phyloP scores from a whole-genome alignment of 495 filamentous ascomycete species.

The Talaromyces liani region DNA sequence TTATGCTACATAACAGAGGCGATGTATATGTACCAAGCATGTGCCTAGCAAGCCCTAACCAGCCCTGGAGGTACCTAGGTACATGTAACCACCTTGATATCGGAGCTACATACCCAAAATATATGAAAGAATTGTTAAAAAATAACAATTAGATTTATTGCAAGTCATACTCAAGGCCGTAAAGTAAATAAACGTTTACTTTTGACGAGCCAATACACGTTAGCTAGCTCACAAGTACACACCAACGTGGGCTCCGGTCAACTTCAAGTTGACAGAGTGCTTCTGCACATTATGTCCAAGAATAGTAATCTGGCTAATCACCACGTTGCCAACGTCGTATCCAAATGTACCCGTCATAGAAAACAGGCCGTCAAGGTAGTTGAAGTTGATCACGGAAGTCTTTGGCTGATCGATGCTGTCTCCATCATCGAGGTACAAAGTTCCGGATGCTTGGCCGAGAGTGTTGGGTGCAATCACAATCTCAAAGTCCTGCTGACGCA shows the following conservation, averaged over 20 bases:
- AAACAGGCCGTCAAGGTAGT: constrained; percentile 43
- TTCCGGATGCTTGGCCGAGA: constrained; percentile 40
- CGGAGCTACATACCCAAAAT: neutral
- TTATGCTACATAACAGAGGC: too few relatives aligned
- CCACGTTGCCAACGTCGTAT: constrained; percentile 33
- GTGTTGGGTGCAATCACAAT: constrained; percentile 57
- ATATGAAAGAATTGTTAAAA: neutral
- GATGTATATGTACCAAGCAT: too few relatives aligned
- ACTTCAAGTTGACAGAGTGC: neutral
- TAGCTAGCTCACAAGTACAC: neutral
- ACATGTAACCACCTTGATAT: neutral
- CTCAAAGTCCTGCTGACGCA: constrained; percentile 61
- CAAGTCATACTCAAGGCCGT: neutral
- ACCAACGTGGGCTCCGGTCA: neutral
- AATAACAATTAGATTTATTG: neutral
- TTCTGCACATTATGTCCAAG: constrained; percentile 31
- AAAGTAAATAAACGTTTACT: neutral
- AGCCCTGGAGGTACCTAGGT: neutral
- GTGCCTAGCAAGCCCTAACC: neutral
- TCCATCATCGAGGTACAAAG: constrained; percentile 56
- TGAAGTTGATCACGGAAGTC: constrained; percentile 45
- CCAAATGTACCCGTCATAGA: constrained; percentile 46
- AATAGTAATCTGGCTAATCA: constrained; percentile 50
- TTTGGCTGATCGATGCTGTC: constrained; percentile 43
- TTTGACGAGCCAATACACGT: neutral